Conservation (phyloP, 345 rosid genomes). For the Salix udensis region DNA sequence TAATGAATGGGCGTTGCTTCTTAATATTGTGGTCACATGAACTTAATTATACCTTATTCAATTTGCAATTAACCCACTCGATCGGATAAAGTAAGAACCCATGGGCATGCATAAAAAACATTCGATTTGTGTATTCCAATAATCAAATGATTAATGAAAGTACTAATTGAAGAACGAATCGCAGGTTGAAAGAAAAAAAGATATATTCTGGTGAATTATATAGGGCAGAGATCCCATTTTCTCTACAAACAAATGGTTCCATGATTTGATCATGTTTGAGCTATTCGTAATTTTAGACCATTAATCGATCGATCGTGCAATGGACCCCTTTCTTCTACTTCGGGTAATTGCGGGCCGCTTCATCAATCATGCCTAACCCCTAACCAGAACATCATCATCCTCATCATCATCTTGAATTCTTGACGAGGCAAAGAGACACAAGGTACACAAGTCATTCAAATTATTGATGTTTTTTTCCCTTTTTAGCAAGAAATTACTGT, state of each 20-base stretch:
- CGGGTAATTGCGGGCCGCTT: neutral
- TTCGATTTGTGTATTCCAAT: neutral
- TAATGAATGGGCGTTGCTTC: neutral
- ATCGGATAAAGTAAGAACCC: neutral
- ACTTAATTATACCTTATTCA: neutral
- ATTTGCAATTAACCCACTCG: neutral
- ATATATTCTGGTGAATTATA: neutral
- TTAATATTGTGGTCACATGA: neutral
- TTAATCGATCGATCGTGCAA: neutral
- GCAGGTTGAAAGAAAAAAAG: neutral
- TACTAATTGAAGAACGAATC: neutral
- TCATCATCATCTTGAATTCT: too few relatives aligned
- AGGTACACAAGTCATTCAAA: too few relatives aligned
- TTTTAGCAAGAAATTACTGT: too few relatives aligned
- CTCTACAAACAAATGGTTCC: neutral
- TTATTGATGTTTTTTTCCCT: too few relatives aligned
- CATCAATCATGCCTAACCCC: too few relatives aligned
- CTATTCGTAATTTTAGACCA: neutral
- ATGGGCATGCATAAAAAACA: neutral
- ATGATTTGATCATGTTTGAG: neutral
- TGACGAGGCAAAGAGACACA: too few relatives aligned
- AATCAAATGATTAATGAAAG: neutral
- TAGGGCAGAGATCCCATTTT: neutral
- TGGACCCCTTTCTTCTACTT: neutral
- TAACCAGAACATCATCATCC: too few relatives aligned